phyloP scores from a whole-genome alignment of 2,329 filamentous ascomycete genomes.

The Alternaria sp. region DNA sequence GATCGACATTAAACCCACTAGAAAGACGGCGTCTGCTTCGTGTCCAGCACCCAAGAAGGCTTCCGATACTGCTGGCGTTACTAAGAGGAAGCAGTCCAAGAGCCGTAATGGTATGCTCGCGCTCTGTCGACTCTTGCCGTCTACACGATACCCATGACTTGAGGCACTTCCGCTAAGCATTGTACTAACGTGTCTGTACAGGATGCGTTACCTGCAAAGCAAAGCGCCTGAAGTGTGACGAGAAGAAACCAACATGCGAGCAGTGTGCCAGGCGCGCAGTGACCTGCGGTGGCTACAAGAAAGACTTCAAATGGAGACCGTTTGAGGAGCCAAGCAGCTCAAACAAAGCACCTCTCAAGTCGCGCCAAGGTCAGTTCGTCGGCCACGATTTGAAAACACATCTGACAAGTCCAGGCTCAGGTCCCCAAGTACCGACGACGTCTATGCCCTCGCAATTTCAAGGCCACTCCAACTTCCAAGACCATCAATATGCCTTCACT shows the following conservation, averaged over 20 bases:
- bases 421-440: slow-evolving; percentile 10
- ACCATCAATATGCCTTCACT: slow-evolving; percentile 19
- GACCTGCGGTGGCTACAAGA: slow-evolving; percentile 75
- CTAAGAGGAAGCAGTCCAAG: slow-evolving; percentile 76
- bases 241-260: slow-evolving; percentile 73
- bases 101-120: slow-evolving; percentile 73
- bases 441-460: slow-evolving; percentile 14
- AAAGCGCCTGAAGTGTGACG: slow-evolving; percentile 78
- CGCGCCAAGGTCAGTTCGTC: slow-evolving; percentile 57
- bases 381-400: not conserved
- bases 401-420: slow-evolving; percentile 27
- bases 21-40: slow-evolving; percentile 36
- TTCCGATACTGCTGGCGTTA: slow-evolving; percentile 50
- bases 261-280: slow-evolving; percentile 73
- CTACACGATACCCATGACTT: not conserved
- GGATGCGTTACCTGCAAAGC: slow-evolving; percentile 78
- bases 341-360: slow-evolving; percentile 54
- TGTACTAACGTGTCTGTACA: slow-evolving; percentile 44
- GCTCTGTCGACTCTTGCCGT: slow-evolving; percentile 7
- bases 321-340: slow-evolving; percentile 71
- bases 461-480: not conserved
- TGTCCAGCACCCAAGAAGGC: slow-evolving; percentile 32
- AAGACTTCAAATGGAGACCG: slow-evolving; percentile 78
- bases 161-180: not conserved
- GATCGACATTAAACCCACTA: slow-evolving; percentile 20